Evolutionary conservation across 345 rosid species (phyloP).

Genomic region (Salix brachista): DNA sequence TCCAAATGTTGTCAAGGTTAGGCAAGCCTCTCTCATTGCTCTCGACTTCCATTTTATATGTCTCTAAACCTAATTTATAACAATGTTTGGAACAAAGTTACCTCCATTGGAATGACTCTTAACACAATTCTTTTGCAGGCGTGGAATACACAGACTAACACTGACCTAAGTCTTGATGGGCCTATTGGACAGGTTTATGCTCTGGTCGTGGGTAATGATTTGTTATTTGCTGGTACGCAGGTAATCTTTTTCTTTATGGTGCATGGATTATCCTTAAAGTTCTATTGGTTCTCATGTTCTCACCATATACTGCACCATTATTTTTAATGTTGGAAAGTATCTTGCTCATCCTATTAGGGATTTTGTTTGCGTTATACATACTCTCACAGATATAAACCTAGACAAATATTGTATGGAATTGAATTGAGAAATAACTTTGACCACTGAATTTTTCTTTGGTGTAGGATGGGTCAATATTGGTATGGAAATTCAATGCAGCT

Average conservation of each 20-base stretch:
- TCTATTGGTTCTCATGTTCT: not conserved
- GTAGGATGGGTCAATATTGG: constrained; percentile 88
- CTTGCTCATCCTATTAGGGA: not conserved
- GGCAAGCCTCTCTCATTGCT: constrained; percentile 8
- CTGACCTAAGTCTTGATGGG: constrained; percentile 75
- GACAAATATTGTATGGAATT: not conserved
- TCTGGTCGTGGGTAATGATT: constrained; percentile 71
- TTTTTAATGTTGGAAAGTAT: not conserved
- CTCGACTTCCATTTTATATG: not conserved
- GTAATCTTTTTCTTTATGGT: constrained; percentile 22
- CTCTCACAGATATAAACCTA: not conserved
- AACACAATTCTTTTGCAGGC: constrained; percentile 48
- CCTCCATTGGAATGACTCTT: not conserved
- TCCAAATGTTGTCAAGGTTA: constrained; percentile 83
- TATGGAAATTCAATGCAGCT: constrained; percentile 71
- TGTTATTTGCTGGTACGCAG: constrained; percentile 91
- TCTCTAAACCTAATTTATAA: not conserved
- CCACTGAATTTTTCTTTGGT: constrained; percentile 5
- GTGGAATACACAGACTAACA: constrained; percentile 72
- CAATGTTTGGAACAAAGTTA: not conserved
- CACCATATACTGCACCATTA: not conserved
- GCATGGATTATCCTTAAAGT: not conserved
- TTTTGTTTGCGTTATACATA: not conserved
- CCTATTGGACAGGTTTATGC: constrained; percentile 95
- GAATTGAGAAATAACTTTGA: not conserved